Base-by-base conservation (phyloP, 2,329 filamentous ascomycete genomes). In the Epichloe sylvatica region DNA sequence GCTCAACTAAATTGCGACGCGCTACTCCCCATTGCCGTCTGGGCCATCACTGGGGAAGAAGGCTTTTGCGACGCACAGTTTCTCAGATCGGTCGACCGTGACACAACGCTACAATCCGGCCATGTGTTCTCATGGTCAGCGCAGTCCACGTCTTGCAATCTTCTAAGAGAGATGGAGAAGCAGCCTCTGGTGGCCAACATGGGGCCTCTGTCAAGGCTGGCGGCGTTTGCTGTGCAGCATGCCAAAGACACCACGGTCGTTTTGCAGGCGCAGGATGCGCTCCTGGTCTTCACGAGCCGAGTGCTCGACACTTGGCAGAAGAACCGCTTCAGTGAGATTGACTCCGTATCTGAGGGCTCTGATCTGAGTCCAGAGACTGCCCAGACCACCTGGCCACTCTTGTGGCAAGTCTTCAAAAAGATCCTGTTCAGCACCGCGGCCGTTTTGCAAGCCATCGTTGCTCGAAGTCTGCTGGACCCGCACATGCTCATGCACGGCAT, bases 61-160 rank as follows among this genome's bases (percentile, higher is more conserved):
- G 88, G 88, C 1, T 81, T 94, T 46, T 78, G 83, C 55, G 80
- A 82, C 17, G 87, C 83, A 0, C 81, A 85, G 54, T 91, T 94
- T 55, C 70, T 96, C 3, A 76, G 75, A 1, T 74, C 75, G 0
- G 77, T 94, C 52, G 79, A 84, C 55, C 67, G 75, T 13, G 86
- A 94, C 57, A 71, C 88, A 23, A 67, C 73, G 2, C 73, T 81
- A 50, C 58, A 62, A 17, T 58, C 62, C 15, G 59, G 53, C 7
- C 58, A 57, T 33, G 53, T 63, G 9, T 76, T 90, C 51, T 73
- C 76, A 45, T 95, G 88, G 86, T 67, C 73, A 23, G 67, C 69
- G 9, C 65, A 65, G 8, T 80, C 83, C 0, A 67, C 73, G 1
- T 87, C 84, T 0, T 84, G 77, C 56, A 67, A 68, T 17, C 70